Conservation (phyloP, 73 alveolate genomes). For the Paramecium sexaurelia region DNA sequence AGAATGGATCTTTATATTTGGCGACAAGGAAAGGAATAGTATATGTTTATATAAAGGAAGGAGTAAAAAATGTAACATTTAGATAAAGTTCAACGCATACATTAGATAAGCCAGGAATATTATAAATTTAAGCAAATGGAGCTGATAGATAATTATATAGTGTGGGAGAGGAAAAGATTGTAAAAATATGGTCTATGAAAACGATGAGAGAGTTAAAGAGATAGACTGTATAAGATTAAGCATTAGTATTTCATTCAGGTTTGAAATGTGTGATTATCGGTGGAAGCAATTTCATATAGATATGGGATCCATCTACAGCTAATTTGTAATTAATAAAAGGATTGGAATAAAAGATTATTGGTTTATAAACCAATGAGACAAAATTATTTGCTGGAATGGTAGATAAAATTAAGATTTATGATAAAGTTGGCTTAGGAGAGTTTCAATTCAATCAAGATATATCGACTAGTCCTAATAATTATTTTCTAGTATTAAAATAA, state of each 20-base stretch:
- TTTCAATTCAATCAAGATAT: neutral
- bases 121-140: neutral
- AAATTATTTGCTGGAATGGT: neutral
- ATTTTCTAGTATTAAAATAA: neutral
- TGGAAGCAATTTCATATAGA: neutral
- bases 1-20: neutral
- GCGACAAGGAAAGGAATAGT: neutral
- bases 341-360: neutral
- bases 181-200: neutral
- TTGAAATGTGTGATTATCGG: neutral
- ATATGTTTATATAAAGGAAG: neutral
- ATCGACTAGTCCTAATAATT: neutral
- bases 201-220: neutral
- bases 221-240: neutral
- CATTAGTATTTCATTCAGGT: neutral
- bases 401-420: neutral
- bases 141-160: neutral
- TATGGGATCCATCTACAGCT: neutral
- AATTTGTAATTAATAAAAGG: neutral
- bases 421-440: neutral
- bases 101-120: neutral
- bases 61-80: neutral
- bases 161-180: neutral
- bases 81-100: neutral
- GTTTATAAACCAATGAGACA: neutral